These are phyloP conservation scores for Fusarium graminum DNA, from an alignment of 2,329 filamentous ascomycete species.

Conservation along the genomic window DNA sequence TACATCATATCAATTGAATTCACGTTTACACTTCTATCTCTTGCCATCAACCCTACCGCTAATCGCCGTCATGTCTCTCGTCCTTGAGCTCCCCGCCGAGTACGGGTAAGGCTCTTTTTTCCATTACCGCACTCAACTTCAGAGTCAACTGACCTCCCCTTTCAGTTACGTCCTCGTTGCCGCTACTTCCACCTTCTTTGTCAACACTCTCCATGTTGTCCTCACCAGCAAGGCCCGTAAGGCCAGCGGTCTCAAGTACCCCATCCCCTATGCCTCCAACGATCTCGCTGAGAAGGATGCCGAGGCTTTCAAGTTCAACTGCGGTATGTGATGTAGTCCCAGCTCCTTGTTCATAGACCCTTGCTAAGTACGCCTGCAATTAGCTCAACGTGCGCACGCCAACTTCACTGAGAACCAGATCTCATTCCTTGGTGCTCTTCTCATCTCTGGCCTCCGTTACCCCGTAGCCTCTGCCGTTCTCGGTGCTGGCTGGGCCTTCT, in stretches of 20 bases:
- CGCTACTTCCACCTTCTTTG: slow-evolving; percentile 68
- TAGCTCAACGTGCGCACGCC: slow-evolving; percentile 71
- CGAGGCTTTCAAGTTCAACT: slow-evolving; percentile 72
- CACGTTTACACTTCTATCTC: not conserved
- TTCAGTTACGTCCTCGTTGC: slow-evolving; percentile 72
- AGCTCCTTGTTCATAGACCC: not conserved
- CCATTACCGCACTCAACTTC: not conserved
- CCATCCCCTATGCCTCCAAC: slow-evolving; percentile 67
- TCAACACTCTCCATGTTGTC: slow-evolving; percentile 66
- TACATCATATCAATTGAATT: slow-evolving; percentile 6
- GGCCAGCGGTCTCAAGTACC: slow-evolving; percentile 67
- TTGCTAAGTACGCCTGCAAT: slow-evolving; percentile 13
- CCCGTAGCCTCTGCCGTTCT: slow-evolving; percentile 64
- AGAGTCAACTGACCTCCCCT: slow-evolving; percentile 9
- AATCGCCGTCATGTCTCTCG: slow-evolving; percentile 57
- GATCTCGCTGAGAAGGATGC: slow-evolving; percentile 68
- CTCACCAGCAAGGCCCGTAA: slow-evolving; percentile 65
- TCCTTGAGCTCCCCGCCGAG: slow-evolving; percentile 61
- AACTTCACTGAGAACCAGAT: slow-evolving; percentile 74
- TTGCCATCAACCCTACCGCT: not conserved
- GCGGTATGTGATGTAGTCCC: slow-evolving; percentile 58
- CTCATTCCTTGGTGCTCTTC: slow-evolving; percentile 64
- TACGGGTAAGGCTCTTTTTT: slow-evolving; percentile 60
- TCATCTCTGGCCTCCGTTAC: slow-evolving; percentile 69
- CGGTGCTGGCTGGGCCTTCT: slow-evolving; percentile 66